These are phyloP conservation scores for Ulvella scutata DNA, from an alignment of 139 green algal genomes.

Conservation along the genomic window DNA sequence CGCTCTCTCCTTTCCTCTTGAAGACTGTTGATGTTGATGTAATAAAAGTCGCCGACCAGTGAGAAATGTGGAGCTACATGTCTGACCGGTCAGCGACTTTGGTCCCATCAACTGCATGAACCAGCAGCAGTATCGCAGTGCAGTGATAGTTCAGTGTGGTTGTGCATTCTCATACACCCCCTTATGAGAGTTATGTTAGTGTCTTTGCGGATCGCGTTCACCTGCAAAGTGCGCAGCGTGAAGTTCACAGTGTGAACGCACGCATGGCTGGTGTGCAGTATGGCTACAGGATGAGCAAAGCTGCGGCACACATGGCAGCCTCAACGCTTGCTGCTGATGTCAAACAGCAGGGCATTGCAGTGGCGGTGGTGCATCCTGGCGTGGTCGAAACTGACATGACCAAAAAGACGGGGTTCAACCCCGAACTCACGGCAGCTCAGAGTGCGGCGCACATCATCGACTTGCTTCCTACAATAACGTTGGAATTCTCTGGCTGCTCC, in stretches of 20 bases:
- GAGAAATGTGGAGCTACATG: too few relatives aligned
- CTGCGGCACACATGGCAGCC: constrained; percentile 34
- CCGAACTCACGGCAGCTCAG: constrained; percentile 2
- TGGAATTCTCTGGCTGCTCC: too few relatives aligned
- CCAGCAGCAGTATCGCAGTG: background rate
- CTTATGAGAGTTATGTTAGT: too few relatives aligned
- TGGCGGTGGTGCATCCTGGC: constrained; percentile 36
- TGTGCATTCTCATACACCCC: too few relatives aligned
- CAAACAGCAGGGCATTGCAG: constrained; percentile 15
- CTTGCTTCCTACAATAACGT: too few relatives aligned
- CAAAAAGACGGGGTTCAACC: background rate
- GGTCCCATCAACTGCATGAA: background rate
- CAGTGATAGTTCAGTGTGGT: background rate
- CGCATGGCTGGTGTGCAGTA: constrained; percentile 23
- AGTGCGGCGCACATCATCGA: constrained; percentile 7
- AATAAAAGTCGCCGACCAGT: too few relatives aligned
- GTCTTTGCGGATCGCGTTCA: too few relatives aligned
- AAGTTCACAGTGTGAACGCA: background rate
- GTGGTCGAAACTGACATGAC: constrained; percentile 22
- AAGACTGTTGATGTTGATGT: background rate
- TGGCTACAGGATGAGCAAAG: constrained; percentile 43
- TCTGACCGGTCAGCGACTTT: too few relatives aligned
- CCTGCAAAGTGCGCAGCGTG: too few relatives aligned
- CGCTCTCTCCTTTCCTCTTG: background rate
- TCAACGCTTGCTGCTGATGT: constrained; percentile 32